Evolutionary conservation across 495 filamentous ascomycete species (phyloP), one percentile per base, ranked within the genome.

Genomic region (Neurospora hispaniola): DNA sequence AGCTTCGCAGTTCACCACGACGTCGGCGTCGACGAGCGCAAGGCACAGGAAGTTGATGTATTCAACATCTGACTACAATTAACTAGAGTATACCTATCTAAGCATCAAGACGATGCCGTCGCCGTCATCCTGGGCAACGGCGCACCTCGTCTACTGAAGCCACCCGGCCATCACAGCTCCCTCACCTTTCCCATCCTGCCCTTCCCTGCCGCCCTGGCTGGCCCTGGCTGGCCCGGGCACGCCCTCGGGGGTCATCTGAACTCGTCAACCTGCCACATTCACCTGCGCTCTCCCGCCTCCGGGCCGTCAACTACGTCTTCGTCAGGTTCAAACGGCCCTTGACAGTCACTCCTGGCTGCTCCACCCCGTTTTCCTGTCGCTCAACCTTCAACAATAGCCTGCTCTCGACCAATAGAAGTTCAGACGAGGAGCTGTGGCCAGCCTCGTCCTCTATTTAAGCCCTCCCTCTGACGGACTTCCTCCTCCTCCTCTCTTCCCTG

Each of bases 331-430:
- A 31, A 31, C 54, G 14, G 54, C 23, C 54, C 54, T 66, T 66
- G 54, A 66, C 69, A 69, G 44, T 54, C 71, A 73, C 71, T 75
- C 42, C 70, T 75, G 44, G 38, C 43, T 27, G 70, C 74, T 73
- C 73, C 70, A 72, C 23, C 69, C 38, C 31, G 42, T 69, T 39
- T 68, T 5, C 27, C 44, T 35, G 68, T 46, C 54, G 66, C 27
- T 71, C 70, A 72, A 35, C 14, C 8, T 31, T 71, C 71, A 70
- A 71, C 72, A 72, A 71, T 73, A 76, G 10, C 54, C 40, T 72
- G 42, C 71, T 3, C 39, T 71, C 46, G 41, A 11, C 44, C 44
- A 62, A 71, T 71, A 69, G 70, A 35, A 66, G 54, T 35, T 66
- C 27, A 66, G 54, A 38, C 54, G 54, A 66, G 27, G 54, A 18